These are phyloP conservation scores for Mycena sp. DNA, from an alignment of 1,284 basidiomycete genomes.

Conservation along the genomic window DNA sequence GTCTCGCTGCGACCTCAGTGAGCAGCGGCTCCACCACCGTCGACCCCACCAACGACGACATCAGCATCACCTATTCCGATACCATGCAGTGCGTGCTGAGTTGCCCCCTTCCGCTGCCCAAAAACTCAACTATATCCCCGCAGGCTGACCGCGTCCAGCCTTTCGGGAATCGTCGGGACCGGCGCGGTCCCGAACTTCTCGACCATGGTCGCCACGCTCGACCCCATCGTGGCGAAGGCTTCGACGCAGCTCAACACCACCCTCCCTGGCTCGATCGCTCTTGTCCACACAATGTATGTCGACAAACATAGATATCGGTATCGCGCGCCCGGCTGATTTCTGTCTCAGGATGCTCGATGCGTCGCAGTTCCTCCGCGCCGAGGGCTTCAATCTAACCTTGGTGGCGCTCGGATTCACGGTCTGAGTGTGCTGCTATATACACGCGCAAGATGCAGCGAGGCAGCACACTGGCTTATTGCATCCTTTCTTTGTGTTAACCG, in stretches of 20 bases:
- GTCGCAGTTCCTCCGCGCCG: slow-evolving; percentile 41
- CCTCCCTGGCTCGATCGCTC: slow-evolving; percentile 34
- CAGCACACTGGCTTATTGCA: too few species aligned
- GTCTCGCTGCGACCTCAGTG: slow-evolving; percentile 11
- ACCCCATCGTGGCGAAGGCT: slow-evolving; percentile 19
- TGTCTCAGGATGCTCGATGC: slow-evolving; percentile 45
- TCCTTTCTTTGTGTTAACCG: too few species aligned
- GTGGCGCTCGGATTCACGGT: slow-evolving; percentile 45
- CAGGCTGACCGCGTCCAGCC: slow-evolving; percentile 15
- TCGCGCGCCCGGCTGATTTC: neutral
- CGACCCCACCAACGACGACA: slow-evolving; percentile 26
- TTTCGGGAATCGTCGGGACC: slow-evolving; percentile 15
- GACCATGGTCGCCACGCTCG: slow-evolving; percentile 13
- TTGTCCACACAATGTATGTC: slow-evolving; percentile 42
- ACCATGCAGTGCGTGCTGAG: slow-evolving; percentile 24
- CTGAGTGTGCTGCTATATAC: too few species aligned
- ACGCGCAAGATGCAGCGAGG: too few species aligned
- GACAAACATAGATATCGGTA: neutral
- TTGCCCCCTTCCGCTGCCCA: neutral
- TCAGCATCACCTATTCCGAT: slow-evolving; percentile 20
- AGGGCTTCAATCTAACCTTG: slow-evolving; percentile 43
- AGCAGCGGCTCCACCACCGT: slow-evolving; percentile 25
- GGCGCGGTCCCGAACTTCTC: slow-evolving; percentile 21
- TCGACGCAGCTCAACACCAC: slow-evolving; percentile 36
- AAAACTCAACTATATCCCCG: neutral